Evolutionary conservation across 2,329 filamentous ascomycete genomes (phyloP).

Genomic region (Chaetomiaceae sp.): DNA sequence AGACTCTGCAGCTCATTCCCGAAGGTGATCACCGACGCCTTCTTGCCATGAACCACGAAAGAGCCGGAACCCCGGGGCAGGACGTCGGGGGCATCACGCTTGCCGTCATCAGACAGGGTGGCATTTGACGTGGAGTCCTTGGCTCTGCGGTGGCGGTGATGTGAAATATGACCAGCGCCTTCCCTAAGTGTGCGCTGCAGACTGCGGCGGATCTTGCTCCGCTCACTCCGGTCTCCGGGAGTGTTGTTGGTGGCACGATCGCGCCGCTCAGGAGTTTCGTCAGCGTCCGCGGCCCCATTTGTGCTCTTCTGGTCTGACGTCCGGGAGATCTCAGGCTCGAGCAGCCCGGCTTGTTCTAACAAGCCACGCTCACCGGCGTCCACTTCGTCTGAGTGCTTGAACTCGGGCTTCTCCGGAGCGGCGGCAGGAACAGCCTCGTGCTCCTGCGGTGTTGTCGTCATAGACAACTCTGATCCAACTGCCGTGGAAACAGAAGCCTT

Average conservation of each 20-base stretch:
- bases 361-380: constrained; percentile 66
- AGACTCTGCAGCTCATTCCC: constrained; percentile 83
- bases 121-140: constrained; percentile 65
- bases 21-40: constrained; percentile 95
- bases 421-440: constrained; percentile 30
- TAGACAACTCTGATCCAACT: constrained; percentile 34
- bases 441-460: constrained; percentile 32
- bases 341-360: constrained; percentile 61
- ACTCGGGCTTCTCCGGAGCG: constrained; percentile 28
- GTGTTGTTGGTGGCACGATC: constrained; percentile 23
- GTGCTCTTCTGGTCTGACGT: constrained; percentile 37
- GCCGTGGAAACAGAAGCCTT: constrained; percentile 42
- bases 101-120: constrained; percentile 42
- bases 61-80: constrained; percentile 76
- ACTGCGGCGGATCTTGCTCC: constrained; percentile 72
- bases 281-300: constrained; percentile 37
- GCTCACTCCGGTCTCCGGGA: constrained; percentile 47
- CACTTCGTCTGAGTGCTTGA: constrained; percentile 40
- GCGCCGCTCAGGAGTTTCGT: constrained; percentile 37
- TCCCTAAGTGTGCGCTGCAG: constrained; percentile 87
- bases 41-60: constrained; percentile 96
- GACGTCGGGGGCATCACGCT: constrained; percentile 50
- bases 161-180: constrained; percentile 59
- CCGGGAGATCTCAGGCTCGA: constrained; percentile 43
- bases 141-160: constrained; percentile 69